phyloP scores from a whole-genome alignment of 441 rosid species.

The Capsella rubella region DNA sequence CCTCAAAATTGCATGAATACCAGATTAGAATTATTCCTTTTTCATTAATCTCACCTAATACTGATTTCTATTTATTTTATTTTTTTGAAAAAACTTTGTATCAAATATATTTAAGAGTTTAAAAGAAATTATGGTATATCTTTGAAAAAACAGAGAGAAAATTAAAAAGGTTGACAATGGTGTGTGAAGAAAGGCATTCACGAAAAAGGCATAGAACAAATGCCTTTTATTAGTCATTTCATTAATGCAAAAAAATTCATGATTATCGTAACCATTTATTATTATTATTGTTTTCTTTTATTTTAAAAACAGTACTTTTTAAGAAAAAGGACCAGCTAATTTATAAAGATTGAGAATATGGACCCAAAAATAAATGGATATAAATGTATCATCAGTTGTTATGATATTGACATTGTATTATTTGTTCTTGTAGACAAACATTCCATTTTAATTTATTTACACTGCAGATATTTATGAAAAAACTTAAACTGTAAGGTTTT shows the following conservation, averaged over 20 bases:
- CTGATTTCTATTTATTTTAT: background rate
- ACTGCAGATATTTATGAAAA: background rate
- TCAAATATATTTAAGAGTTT: background rate
- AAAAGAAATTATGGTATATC: background rate
- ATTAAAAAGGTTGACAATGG: slow-evolving; percentile 24
- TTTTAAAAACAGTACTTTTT: background rate
- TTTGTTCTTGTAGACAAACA: background rate
- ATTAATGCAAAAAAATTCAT: slow-evolving; percentile 11
- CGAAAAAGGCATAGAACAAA: slow-evolving; percentile 6
- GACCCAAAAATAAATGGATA: background rate
- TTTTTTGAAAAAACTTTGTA: background rate
- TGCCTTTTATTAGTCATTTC: slow-evolving; percentile 16
- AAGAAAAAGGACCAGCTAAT: background rate
- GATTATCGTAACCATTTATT: background rate
- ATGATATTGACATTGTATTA: background rate
- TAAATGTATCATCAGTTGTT: background rate
- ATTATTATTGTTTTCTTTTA: no score
- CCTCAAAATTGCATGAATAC: slow-evolving; percentile 28
- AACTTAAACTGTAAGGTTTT: background rate
- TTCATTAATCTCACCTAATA: slow-evolving; percentile 17
- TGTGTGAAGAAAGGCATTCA: slow-evolving; percentile 17
- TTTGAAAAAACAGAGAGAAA: background rate
- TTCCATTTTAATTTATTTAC: background rate
- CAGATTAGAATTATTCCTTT: slow-evolving; percentile 37
- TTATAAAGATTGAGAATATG: slow-evolving; percentile 2